phyloP scores from a whole-genome alignment of 768 basidiomycete genomes.

The Panaeolus papilionaceus region DNA sequence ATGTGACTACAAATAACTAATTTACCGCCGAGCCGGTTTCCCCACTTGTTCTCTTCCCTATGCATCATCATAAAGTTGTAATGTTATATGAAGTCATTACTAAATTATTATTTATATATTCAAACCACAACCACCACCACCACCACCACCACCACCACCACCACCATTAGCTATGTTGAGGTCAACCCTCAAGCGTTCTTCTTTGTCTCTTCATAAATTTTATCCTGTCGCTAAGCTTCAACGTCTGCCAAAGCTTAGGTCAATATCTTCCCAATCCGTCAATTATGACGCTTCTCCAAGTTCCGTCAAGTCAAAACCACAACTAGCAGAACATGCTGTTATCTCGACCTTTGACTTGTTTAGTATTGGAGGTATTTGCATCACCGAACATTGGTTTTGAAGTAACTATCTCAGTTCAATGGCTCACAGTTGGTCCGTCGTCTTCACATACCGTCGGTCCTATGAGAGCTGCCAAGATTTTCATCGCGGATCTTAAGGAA shows the following conservation, averaged over 20 bases:
- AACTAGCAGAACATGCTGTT: slow-evolving; percentile 79
- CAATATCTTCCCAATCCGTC: slow-evolving; percentile 10
- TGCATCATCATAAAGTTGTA: background rate
- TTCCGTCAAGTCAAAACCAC: slow-evolving; percentile 17
- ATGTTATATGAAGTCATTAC: background rate
- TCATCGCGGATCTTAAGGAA: slow-evolving; percentile 76
- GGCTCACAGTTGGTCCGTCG: slow-evolving; percentile 51
- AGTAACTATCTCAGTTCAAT: slow-evolving; percentile 15
- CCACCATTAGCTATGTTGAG: slow-evolving; percentile 2
- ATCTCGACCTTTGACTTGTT: slow-evolving; percentile 95
- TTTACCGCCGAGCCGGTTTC: background rate
- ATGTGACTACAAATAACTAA: background rate
- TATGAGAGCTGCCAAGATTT: slow-evolving; percentile 92
- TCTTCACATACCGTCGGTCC: slow-evolving; percentile 60
- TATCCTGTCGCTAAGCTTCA: background rate
- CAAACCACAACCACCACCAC: background rate
- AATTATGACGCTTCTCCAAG: background rate
- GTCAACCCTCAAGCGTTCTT: background rate
- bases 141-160: slow-evolving; percentile 4
- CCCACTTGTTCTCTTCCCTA: background rate
- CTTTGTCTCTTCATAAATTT: background rate
- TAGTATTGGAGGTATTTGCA: slow-evolving; percentile 78
- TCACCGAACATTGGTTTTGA: background rate
- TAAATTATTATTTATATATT: background rate
- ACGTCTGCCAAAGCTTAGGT: slow-evolving; percentile 3